phyloP scores from a whole-genome alignment of 768 basidiomycete species.

The Leccinum barrowsii region DNA sequence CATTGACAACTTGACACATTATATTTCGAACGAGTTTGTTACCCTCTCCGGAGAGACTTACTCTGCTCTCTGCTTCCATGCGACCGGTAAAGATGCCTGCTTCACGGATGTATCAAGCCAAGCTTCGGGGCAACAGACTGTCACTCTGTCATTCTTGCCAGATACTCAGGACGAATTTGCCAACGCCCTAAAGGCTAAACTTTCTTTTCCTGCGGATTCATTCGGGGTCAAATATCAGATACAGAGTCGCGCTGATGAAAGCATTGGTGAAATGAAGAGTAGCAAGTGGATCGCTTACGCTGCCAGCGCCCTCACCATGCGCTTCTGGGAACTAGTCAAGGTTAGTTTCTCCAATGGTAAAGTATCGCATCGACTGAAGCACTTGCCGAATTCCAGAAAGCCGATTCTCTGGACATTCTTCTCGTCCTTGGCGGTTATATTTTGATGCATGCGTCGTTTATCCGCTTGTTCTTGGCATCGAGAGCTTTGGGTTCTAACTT shows the following conservation, averaged over 20 bases:
- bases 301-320: constrained; percentile 61
- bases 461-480: constrained; percentile 85
- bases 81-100: constrained; percentile 31
- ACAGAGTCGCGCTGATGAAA: constrained; percentile 42
- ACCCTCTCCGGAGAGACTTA: constrained; percentile 46
- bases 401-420: constrained; percentile 93
- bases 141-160: constrained; percentile 41
- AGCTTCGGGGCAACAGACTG: constrained; percentile 35
- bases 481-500: constrained; percentile 77
- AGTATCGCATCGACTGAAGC: constrained; percentile 1
- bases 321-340: constrained; percentile 87
- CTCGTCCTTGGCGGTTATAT: constrained; percentile 92
- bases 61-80: constrained; percentile 47
- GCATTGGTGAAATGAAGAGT: constrained; percentile 72
- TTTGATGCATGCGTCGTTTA: constrained; percentile 94
- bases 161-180: constrained; percentile 52
- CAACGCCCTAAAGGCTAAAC: constrained; percentile 33
- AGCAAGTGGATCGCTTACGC: constrained; percentile 92
- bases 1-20: constrained; percentile 44
- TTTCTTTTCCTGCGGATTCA: constrained; percentile 32
- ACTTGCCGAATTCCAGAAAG: constrained; percentile 53
- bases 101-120: constrained; percentile 38
- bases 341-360: constrained; percentile 33
- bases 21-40: constrained; percentile 42
- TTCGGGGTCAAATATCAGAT: constrained; percentile 48